Evolutionary conservation across 2,329 filamentous ascomycete species (phyloP).

Genomic region (Aspergillus persii): DNA sequence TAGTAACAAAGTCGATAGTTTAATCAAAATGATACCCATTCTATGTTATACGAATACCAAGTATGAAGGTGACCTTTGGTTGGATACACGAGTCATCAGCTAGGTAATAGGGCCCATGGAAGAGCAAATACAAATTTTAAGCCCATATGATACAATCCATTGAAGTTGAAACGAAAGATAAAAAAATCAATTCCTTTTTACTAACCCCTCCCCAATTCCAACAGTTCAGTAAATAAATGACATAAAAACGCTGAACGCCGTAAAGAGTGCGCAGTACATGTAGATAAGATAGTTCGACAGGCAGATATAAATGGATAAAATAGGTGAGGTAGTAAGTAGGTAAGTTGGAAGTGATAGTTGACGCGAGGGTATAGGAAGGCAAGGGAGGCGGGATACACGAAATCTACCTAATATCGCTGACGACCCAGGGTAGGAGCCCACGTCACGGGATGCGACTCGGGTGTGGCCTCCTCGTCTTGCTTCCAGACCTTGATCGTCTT

Average conservation of each 20-base stretch:
- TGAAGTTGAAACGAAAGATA: not conserved
- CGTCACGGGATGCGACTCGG: conserved; percentile 84
- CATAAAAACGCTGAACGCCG: conserved; percentile 31
- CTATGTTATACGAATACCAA: not conserved
- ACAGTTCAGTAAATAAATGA: conserved; percentile 11
- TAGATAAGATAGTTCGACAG: not conserved
- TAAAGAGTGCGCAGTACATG: conserved; percentile 21
- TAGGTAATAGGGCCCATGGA: too few relatives aligned
- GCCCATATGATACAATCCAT: not conserved
- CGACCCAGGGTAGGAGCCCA: conserved; percentile 82
- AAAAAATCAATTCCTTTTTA: conserved; percentile 3
- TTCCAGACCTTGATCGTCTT: conserved; percentile 99
- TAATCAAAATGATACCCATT: not conserved
- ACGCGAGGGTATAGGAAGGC: conserved; percentile 14
- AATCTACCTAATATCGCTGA: conserved; percentile 63
- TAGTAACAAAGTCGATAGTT: not conserved
- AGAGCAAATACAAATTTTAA: not conserved
- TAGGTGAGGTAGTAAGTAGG: not conserved
- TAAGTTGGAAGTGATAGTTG: conserved; percentile 11
- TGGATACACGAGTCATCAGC: too few relatives aligned
- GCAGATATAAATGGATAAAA: conserved; percentile 10
- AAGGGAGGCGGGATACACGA: not conserved
- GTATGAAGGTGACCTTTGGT: too few relatives aligned
- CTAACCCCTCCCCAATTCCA: conserved; percentile 4
- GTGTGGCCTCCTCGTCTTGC: conserved; percentile 84